Evolutionary conservation across 345 rosid genomes (phyloP).

Genomic region (Gossypium sturtianum): DNA sequence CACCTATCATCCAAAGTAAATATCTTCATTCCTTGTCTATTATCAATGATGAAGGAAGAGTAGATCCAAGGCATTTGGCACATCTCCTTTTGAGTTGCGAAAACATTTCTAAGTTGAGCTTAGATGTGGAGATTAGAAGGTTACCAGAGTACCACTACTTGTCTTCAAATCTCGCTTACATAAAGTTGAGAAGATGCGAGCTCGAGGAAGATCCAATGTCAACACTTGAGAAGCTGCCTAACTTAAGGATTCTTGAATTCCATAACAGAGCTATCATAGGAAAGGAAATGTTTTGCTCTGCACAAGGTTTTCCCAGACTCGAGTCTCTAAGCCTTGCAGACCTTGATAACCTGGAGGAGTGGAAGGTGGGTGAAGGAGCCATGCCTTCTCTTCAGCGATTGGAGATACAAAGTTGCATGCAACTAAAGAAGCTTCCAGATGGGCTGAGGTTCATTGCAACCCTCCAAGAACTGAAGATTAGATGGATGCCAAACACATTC

Average conservation of each 20-base stretch:
- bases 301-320: constrained; percentile 16
- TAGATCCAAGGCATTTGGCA: not conserved
- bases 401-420: constrained; percentile 14
- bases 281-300: constrained; percentile 12
- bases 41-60: too few relatives aligned
- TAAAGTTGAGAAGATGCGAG: accelerated
- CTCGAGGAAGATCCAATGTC: constrained; percentile 8
- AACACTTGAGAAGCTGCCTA: not conserved
- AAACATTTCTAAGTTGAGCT: not conserved
- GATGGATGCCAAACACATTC: too few relatives aligned
- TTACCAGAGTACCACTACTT: not conserved
- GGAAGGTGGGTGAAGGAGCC: constrained; percentile 11
- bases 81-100: not conserved
- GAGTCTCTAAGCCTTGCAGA: not conserved
- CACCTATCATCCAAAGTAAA: not conserved
- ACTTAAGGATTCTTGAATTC: not conserved
- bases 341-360: not conserved
- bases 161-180: not conserved
- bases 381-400: not conserved
- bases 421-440: constrained; percentile 20
- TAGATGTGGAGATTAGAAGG: not conserved
- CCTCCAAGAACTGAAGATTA: too few relatives aligned
- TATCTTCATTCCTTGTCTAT: not conserved
- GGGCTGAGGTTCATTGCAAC: constrained; percentile 2
- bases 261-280: too few relatives aligned